phyloP scores from a whole-genome alignment of 345 rosid genomes.

The Bruguiera sexangula region DNA sequence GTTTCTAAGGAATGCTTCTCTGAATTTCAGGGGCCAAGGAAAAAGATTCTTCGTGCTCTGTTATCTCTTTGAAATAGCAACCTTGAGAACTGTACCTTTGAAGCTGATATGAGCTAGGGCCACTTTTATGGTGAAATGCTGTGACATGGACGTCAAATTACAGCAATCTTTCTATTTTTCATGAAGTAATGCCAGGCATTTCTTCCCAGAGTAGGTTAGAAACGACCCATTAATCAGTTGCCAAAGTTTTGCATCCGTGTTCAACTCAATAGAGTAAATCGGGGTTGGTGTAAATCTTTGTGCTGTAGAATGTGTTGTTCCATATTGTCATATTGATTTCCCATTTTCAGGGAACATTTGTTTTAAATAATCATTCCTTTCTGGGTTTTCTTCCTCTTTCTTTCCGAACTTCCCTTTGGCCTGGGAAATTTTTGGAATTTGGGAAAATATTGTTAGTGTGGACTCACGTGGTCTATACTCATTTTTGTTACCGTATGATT shows the following conservation, averaged over 20 bases:
- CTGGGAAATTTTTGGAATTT: no score
- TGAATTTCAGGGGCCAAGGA: conserved; percentile 82
- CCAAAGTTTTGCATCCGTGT: conserved; percentile 11
- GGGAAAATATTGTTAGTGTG: no score
- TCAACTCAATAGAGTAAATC: not conserved
- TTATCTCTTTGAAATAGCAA: conserved; percentile 51
- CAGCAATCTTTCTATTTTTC: not conserved
- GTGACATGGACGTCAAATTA: conserved; percentile 9
- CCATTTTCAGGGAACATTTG: no score
- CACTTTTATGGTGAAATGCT: not conserved
- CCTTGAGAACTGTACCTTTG: conserved; percentile 7
- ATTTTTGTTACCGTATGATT: no score
- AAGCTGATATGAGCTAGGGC: not conserved
- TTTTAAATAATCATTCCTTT: not conserved
- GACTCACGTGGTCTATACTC: no score
- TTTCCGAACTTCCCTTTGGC: no score
- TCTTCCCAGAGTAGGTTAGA: conserved; percentile 7
- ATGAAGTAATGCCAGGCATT: not conserved
- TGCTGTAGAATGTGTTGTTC: conserved; percentile 10
- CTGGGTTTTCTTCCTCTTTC: not conserved
- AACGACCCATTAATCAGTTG: conserved; percentile 3
- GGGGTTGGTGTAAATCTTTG: conserved; percentile 8
- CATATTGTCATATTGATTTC: not conserved
- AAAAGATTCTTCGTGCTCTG: conserved; percentile 82
- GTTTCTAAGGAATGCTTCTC: conserved; percentile 8